Evolutionary conservation across 495 filamentous ascomycete genomes (phyloP).

Genomic region (Penicillium desertorum): DNA sequence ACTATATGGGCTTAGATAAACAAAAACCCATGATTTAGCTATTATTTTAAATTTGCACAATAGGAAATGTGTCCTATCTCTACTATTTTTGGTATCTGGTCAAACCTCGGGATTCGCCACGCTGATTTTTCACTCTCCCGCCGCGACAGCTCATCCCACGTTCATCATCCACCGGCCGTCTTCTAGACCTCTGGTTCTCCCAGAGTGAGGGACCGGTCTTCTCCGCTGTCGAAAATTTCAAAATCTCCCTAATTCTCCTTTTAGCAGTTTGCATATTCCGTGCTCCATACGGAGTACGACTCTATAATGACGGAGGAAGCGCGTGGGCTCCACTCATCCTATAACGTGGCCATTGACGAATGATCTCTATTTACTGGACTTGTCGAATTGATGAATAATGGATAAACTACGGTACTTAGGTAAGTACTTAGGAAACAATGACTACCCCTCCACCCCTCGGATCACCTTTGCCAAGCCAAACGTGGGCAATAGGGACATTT

Average conservation of each 20-base stretch:
- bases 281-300: background rate
- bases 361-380: too few relatives aligned
- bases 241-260: background rate
- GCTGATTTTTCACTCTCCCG: constrained; percentile 1
- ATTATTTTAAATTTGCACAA: background rate
- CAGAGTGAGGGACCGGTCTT: background rate
- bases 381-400: background rate
- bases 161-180: background rate
- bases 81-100: background rate
- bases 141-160: background rate
- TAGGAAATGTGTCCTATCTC: background rate
- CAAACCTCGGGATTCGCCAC: constrained; percentile 7
- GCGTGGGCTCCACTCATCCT: background rate
- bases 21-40: too few relatives aligned
- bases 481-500: background rate
- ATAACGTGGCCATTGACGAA: background rate
- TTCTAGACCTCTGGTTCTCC: background rate
- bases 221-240: background rate
- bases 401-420: background rate
- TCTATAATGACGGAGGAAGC: background rate
- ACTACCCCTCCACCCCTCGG: background rate
- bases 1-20: background rate
- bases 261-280: background rate
- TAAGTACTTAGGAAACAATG: background rate
- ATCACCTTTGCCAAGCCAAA: background rate